Base-by-base conservation (phyloP, 768 basidiomycete genomes). In the Xerocomellus chrysenteron region DNA sequence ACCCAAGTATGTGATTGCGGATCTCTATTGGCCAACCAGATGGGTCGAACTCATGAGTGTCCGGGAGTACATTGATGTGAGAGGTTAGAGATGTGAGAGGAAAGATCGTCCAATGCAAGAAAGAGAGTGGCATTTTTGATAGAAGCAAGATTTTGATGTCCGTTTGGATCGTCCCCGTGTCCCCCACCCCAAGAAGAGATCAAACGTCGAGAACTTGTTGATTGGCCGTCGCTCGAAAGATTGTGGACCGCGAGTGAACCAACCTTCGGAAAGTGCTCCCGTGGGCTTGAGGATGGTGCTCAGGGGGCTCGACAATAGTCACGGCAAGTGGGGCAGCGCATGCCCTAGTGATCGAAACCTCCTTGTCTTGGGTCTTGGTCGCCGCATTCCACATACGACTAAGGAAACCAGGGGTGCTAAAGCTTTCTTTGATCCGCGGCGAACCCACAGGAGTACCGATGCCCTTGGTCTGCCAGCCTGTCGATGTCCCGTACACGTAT, bases 361-460 rank as follows among this genome's bases (percentile, higher is more conserved):
- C 65, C 64, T 62, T 71, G 55, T 77, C 72, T 42, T 66, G 70
- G 3, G 59, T 61, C 65, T 80, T 79, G 26, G 73, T 80, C 48
- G 85, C 84, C 12, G 81, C 84, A 36, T 81, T 88, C 84, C 87
- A 88, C 85, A 90, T 87, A 30, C 88, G 79, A 62, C 84, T 88
- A 47, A 89, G 74, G 68, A 90, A 86, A 24, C 73, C 44, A 65
- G 79, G 75, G 60, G 76, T 73, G 52, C 78, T 80, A 28, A 73
- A 66, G 57, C 78, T 80, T 42, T 74, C 67, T 44, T 61, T 73
- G 53, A 67, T 59, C 41, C 70, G 64, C 17, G 61, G 59, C 2
- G 63, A 69, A 47, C 66, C 56, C 40, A 37, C 35, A 13, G 58
- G 64, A 11, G 59, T 58, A 19, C 37, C 48, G 33, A 50, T 46